Evolutionary conservation across 176 grass and related monocot genomes (phyloP).

Genomic region (Oryza glaberrima): DNA sequence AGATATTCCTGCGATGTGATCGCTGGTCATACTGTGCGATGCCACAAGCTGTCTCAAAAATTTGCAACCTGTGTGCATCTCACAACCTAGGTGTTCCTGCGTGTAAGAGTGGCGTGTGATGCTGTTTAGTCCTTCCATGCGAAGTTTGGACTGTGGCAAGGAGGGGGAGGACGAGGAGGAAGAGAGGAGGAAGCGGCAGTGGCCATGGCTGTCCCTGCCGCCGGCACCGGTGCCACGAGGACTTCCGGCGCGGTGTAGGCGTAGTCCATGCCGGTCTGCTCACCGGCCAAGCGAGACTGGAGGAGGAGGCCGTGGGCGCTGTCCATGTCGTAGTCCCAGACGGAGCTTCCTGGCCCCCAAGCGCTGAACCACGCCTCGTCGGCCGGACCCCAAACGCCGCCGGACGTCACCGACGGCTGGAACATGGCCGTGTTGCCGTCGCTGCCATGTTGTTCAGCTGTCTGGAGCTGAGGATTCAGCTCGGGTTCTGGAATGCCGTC

Average conservation of each 20-base stretch:
- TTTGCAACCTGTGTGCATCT: constrained; percentile 49
- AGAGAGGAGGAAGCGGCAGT: constrained; percentile 39
- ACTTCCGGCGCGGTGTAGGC: constrained; percentile 33
- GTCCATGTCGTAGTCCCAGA: constrained; percentile 95
- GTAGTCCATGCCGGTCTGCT: constrained; percentile 48
- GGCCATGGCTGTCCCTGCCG: constrained; percentile 36
- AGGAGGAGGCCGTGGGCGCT: constrained; percentile 75
- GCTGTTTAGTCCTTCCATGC: constrained; percentile 53
- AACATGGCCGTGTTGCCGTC: constrained; percentile 21
- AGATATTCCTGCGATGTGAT: constrained; percentile 35
- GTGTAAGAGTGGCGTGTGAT: neutral
- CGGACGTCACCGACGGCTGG: constrained; percentile 34
- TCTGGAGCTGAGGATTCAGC: constrained; percentile 10
- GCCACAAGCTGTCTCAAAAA: constrained; percentile 59
- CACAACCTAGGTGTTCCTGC: neutral
- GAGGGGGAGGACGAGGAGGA: constrained; percentile 25
- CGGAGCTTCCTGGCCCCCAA: constrained; percentile 86
- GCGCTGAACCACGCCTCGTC: constrained; percentile 95
- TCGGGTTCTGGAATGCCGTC: constrained; percentile 29
- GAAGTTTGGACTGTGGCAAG: constrained; percentile 48
- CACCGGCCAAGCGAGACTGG: constrained; percentile 71
- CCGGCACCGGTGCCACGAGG: neutral
- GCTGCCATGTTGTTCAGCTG: constrained; percentile 7
- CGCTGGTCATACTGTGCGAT: neutral
- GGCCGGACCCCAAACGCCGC: constrained; percentile 62